These are phyloP conservation scores for Talaromyces amestolkiae DNA, from an alignment of 2,329 filamentous ascomycete genomes.

Conservation along the genomic window DNA sequence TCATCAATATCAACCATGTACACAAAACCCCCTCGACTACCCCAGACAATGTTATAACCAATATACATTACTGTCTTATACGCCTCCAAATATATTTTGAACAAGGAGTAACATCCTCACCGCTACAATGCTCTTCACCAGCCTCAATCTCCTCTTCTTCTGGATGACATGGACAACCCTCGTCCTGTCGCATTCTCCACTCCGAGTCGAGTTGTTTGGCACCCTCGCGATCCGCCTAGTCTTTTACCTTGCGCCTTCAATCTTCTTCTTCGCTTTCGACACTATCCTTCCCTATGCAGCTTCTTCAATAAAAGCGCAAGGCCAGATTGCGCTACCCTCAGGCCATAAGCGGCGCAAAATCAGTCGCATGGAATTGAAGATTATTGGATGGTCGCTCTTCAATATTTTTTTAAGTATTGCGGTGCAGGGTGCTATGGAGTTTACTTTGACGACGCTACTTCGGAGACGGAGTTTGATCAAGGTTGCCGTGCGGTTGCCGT, in stretches of 20 bases:
- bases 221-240: conserved; percentile 65
- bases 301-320: conserved; percentile 67
- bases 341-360: conserved; percentile 36
- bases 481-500: conserved; percentile 58
- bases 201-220: conserved; percentile 72
- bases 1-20: neutral
- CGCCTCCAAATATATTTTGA: neutral
- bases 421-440: conserved; percentile 57
- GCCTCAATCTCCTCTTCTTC: conserved; percentile 82
- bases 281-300: conserved; percentile 66
- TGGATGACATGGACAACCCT: conserved; percentile 87
- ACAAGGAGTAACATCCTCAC: neutral
- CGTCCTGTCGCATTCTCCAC: conserved; percentile 70
- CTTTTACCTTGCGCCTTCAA: conserved; percentile 71
- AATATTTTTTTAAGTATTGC: conserved; percentile 55
- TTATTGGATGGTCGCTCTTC: conserved; percentile 53
- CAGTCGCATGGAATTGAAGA: conserved; percentile 46
- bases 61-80: neutral
- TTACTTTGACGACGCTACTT: conserved; percentile 53
- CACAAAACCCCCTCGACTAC: neutral
- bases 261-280: conserved; percentile 72
- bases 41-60: neutral
- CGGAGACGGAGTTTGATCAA: conserved; percentile 55
- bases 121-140: conserved; percentile 63
- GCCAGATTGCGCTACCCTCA: conserved; percentile 49